Evolutionary conservation across 2,329 filamentous ascomycete genomes (phyloP), one percentile per base, ranked within the genome.

Genomic region (Xylaria sp.): DNA sequence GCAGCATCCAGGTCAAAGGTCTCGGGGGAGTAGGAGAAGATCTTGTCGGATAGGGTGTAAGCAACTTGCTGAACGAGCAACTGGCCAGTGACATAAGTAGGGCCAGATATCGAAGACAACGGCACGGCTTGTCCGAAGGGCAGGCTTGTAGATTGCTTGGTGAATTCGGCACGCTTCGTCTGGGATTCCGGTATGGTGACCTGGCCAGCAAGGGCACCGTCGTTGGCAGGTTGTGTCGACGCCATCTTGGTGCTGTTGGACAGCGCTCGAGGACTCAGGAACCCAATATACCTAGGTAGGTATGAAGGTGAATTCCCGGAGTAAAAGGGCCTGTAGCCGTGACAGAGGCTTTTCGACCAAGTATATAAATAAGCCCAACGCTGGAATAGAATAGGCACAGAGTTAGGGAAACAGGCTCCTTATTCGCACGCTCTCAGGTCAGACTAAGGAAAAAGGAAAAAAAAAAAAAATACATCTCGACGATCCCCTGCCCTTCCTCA

Each of bases 11-110:
- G 85, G 74, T 96, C 91, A 73, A 97, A 98, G 13, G 92, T 91
- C 73, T 96, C 91, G 27, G 93, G 92, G 2, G 94, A 98, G 82
- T 96, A 98, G 58, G 93, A 91, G 81, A 97, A 99, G 79, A 98
- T 88, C 83, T 96, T 97, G 83, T 98, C 93, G 58, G 94, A 98
- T 64, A 99, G 85, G 66, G 91, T 87, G 80, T 97, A 99, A 63
- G 94, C 92, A 67, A 98, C 90, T 79, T 99, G 95, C 81, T 99
- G 95, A 67, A 98, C 90, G 58, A 99, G 86, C 21, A 92, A 88
- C 80, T 99, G 95, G 29, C 93, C 91, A 40, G 94, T 98, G 64
- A 94, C 85, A 79, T 99, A 99, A 58, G 91, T 95, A 68, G 94
- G 91, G 15, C 94, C 95, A 63, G 85, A 88, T 76, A 98, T 91